phyloP scores from a whole-genome alignment of 1,284 basidiomycete genomes.

The Moesziomyces aphidis region DNA sequence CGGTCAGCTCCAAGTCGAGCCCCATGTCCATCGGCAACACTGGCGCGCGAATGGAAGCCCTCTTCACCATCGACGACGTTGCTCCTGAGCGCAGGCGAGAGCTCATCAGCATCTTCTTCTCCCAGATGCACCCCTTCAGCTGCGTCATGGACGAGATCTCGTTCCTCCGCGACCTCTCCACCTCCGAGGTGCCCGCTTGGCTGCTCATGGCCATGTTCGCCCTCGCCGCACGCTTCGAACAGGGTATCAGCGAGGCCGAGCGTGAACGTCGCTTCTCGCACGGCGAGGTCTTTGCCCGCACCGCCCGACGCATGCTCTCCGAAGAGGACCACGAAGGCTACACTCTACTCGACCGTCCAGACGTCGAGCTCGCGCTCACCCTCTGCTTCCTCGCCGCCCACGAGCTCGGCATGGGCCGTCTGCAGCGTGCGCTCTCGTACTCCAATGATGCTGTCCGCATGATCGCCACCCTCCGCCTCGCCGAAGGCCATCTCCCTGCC shows the following conservation, averaged over 20 bases:
- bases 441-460: conserved; percentile 57
- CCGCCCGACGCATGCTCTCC: conserved; percentile 53
- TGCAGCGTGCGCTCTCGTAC: conserved; percentile 67
- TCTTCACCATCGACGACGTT: conserved; percentile 36
- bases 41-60: conserved; percentile 17
- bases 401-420: conserved; percentile 68
- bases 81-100: conserved; percentile 42
- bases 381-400: conserved; percentile 68
- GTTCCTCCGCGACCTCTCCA: conserved; percentile 69
- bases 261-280: conserved; percentile 39
- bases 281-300: conserved; percentile 48
- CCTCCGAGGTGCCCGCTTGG: conserved; percentile 67
- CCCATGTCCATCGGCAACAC: conserved; percentile 22
- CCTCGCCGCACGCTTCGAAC: conserved; percentile 68
- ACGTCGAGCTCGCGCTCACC: conserved; percentile 69
- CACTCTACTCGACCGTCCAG: conserved; percentile 48
- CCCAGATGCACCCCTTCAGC: conserved; percentile 68
- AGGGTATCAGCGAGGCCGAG: conserved; percentile 47
- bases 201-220: conserved; percentile 70
- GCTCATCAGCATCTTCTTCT: conserved; percentile 67
- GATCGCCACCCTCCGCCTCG: conserved; percentile 37
- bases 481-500: conserved; percentile 30
- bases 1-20: conserved; percentile 40
- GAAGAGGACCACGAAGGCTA: conserved; percentile 49
- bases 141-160: conserved; percentile 69